Conservation (phyloP, 2,329 filamentous ascomycete species). For the Trichothecium sympodiale region DNA sequence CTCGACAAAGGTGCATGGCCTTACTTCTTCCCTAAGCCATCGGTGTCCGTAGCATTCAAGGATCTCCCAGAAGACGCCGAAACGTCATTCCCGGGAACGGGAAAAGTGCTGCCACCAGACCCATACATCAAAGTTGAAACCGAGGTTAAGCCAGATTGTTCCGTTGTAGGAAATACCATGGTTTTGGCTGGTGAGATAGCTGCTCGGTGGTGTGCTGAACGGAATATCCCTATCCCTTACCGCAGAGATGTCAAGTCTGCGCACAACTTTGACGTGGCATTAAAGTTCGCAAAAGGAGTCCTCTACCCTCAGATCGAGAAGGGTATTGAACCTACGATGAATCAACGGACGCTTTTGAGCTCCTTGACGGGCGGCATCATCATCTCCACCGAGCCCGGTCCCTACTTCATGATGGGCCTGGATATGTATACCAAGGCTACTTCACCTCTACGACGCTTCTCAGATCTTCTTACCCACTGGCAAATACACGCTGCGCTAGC, state of each 20-base stretch:
- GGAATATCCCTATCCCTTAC: slow-evolving; percentile 49
- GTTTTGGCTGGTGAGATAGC: slow-evolving; percentile 50
- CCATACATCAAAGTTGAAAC: slow-evolving; percentile 34
- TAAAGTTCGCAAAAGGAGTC: slow-evolving; percentile 23
- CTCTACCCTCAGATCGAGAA: slow-evolving; percentile 20
- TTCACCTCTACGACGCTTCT: slow-evolving; percentile 53
- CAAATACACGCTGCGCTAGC: slow-evolving; percentile 50
- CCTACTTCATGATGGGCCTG: slow-evolving; percentile 46
- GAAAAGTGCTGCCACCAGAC: slow-evolving; percentile 26
- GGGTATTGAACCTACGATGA: slow-evolving; percentile 20
- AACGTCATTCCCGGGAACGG: slow-evolving; percentile 4
- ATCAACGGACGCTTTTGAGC: slow-evolving; percentile 17
- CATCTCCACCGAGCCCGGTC: slow-evolving; percentile 39
- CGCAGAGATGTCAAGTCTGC: slow-evolving; percentile 34
- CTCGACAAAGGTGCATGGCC: slow-evolving; percentile 38
- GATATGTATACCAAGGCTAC: slow-evolving; percentile 54
- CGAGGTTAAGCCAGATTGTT: slow-evolving; percentile 17
- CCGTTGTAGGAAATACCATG: slow-evolving; percentile 37
- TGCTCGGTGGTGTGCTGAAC: slow-evolving; percentile 47
- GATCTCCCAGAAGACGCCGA: slow-evolving; percentile 12
- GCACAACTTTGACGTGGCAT: slow-evolving; percentile 21
- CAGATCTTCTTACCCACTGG: slow-evolving; percentile 54
- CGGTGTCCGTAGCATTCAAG: slow-evolving; percentile 30
- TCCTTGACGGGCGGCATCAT: slow-evolving; percentile 35
- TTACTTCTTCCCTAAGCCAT: slow-evolving; percentile 30